Conservation (phyloP, 2,329 filamentous ascomycete species). For the Trichoderma afroharzianum region DNA sequence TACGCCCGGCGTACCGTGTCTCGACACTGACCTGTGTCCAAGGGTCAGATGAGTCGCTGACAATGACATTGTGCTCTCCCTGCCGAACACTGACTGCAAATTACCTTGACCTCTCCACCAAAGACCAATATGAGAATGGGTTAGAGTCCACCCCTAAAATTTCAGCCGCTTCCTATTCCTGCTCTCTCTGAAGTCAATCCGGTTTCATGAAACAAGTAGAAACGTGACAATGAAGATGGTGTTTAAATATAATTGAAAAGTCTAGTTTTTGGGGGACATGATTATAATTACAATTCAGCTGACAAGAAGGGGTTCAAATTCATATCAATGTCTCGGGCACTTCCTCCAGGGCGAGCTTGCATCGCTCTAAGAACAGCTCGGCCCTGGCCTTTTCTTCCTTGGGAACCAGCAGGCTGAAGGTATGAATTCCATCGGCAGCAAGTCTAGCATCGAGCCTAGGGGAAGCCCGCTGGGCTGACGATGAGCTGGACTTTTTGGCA, state of each 20-base stretch:
- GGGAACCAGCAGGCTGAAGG: conserved; percentile 78
- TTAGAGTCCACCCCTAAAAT: not conserved
- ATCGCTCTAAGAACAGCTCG: conserved; percentile 74
- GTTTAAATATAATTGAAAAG: conserved; percentile 14
- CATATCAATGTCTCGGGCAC: conserved; percentile 73
- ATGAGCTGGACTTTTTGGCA: conserved; percentile 28
- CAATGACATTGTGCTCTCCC: not conserved
- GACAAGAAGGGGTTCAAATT: conserved; percentile 22
- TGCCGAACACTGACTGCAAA: not conserved
- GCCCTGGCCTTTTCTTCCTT: conserved; percentile 79
- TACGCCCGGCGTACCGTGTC: not conserved
- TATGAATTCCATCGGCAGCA: conserved; percentile 56
- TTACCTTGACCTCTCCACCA: not conserved
- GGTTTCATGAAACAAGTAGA: not conserved
- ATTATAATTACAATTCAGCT: conserved; percentile 32
- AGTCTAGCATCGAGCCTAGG: conserved; percentile 31
- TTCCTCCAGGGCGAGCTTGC: conserved; percentile 78
- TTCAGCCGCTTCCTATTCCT: not conserved
- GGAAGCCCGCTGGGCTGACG: conserved; percentile 25
- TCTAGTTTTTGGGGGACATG: conserved; percentile 15
- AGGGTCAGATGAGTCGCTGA: not conserved
- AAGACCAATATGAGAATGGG: not conserved
- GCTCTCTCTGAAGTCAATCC: not conserved
- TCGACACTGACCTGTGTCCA: not conserved
- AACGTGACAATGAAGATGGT: conserved; percentile 1